phyloP scores from a whole-genome alignment of 805 yeast genomes.

The Lipomyces spencermartinsiae region DNA sequence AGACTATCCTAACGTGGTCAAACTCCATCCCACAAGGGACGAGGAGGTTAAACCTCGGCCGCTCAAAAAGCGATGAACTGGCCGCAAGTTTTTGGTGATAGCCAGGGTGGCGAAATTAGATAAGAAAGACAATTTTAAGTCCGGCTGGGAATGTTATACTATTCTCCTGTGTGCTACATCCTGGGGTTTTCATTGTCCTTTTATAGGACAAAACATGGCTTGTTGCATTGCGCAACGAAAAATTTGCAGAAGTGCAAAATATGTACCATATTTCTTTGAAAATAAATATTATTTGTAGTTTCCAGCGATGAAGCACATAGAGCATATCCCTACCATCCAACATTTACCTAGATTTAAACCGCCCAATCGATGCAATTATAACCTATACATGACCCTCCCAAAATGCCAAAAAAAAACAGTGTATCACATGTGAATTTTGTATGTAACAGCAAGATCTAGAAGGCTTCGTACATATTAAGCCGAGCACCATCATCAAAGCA shows the following conservation, averaged over 20 bases:
- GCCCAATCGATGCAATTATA: background rate
- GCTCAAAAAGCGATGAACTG: constrained; percentile 14
- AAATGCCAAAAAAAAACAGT: background rate
- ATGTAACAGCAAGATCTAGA: background rate
- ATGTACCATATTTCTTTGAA: background rate
- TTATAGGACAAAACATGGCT: background rate
- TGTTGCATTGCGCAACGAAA: background rate
- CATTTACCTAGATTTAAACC: background rate
- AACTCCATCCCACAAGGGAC: constrained; percentile 83
- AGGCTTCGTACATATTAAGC: background rate
- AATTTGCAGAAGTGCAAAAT: background rate
- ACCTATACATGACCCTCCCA: background rate
- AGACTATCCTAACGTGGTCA: constrained; percentile 75
- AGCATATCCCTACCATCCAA: background rate
- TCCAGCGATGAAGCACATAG: background rate
- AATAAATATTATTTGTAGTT: background rate
- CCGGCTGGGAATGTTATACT: background rate
- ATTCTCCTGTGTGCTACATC: no score
- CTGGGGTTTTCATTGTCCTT: no score
- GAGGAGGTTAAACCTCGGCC: constrained; percentile 59
- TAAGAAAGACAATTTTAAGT: background rate
- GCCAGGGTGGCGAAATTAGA: background rate
- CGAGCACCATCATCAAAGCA: background rate
- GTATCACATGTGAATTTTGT: background rate
- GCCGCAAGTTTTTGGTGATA: background rate